Conservation (phyloP, 139 green algal species). For the Coccomyxa sp. region DNA sequence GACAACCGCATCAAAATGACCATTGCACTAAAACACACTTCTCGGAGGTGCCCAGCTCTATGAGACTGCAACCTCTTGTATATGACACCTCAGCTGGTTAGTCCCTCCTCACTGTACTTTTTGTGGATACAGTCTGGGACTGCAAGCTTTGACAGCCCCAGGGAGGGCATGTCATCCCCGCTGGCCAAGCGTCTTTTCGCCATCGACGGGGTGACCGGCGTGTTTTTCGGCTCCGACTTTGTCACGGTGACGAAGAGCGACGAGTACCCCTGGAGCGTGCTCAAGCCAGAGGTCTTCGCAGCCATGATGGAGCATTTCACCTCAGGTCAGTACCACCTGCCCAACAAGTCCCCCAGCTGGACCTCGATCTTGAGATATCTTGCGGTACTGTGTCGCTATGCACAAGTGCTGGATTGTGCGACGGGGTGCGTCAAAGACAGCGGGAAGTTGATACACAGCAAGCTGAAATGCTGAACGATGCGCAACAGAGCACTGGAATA, state of each 20-base stretch:
- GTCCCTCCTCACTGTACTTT: background rate
- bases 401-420: background rate
- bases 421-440: too few relatives aligned
- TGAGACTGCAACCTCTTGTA: too few relatives aligned
- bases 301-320: constrained; percentile 95
- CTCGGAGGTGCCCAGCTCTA: too few relatives aligned
- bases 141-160: constrained; percentile 68
- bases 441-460: too few relatives aligned
- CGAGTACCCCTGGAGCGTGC: constrained; percentile 63
- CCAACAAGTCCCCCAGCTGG: too few relatives aligned
- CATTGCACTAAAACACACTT: too few relatives aligned
- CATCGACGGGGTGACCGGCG: constrained; percentile 77
- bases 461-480: too few relatives aligned
- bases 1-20: background rate
- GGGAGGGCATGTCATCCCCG: constrained; percentile 79
- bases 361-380: background rate
- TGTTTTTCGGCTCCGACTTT: constrained; percentile 98
- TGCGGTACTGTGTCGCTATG: background rate
- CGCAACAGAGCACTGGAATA: too few relatives aligned
- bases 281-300: constrained; percentile 95
- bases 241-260: constrained; percentile 94
- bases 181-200: constrained; percentile 85
- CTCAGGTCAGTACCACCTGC: constrained; percentile 28
- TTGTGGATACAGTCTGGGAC: background rate
- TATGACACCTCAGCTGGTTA: too few relatives aligned